Evolutionary conservation across 1,139 yeast genomes (phyloP).

Genomic region (Yamadazyma triangularis): DNA sequence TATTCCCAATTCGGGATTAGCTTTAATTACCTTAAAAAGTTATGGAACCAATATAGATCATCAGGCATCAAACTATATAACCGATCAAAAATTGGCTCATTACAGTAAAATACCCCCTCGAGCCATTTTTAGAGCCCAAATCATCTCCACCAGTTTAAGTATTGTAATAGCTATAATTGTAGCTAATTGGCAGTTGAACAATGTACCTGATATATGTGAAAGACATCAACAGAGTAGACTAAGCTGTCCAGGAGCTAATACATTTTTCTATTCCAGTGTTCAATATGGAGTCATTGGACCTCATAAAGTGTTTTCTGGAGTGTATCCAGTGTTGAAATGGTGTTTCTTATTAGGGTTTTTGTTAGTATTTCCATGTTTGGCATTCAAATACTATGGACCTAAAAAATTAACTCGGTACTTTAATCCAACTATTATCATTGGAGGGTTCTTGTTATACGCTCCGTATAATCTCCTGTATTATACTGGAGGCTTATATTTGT

Average conservation of each 20-base stretch:
- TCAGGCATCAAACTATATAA: conserved; percentile 55
- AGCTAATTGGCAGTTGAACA: conserved; percentile 47
- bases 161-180: conserved; percentile 47
- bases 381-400: conserved; percentile 33
- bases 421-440: conserved; percentile 39
- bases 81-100: conserved; percentile 58
- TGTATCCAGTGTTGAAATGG: conserved; percentile 46
- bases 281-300: conserved; percentile 66
- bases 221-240: conserved; percentile 36
- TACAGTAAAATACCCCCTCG: conserved; percentile 58
- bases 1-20: conserved; percentile 58
- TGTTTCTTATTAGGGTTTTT: conserved; percentile 53
- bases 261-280: conserved; percentile 50
- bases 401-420: conserved; percentile 24
- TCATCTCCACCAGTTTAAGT: conserved; percentile 36
- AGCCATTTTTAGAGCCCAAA: conserved; percentile 57
- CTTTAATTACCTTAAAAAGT: conserved; percentile 55
- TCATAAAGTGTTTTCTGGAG: conserved; percentile 44
- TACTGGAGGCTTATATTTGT: conserved; percentile 47
- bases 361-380: conserved; percentile 37
- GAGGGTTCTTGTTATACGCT: conserved; percentile 40
- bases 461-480: conserved; percentile 55
- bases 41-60: conserved; percentile 56
- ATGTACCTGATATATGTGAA: conserved; percentile 39
- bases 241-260: conserved; percentile 46